A percentile compares a stretch with the other conserved stretches of the same genome.
Conservation (phyloP, 208 protist genomes). For the Acanthamoeba lugdunensis region DNA sequence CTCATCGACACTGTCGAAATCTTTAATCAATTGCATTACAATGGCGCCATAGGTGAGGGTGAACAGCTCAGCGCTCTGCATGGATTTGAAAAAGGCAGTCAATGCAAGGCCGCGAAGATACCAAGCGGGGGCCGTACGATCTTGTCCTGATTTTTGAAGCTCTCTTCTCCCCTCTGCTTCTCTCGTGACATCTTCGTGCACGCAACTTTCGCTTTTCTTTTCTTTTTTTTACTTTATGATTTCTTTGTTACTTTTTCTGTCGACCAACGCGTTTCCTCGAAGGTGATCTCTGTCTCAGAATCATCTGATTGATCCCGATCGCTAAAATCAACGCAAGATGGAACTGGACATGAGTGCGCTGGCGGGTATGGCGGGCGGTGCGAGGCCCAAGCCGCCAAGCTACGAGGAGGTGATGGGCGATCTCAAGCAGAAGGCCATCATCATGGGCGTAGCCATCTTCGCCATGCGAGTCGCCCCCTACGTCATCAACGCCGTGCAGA, state of each 20-base stretch:
- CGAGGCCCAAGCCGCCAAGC: constrained; percentile 7
- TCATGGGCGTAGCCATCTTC: not conserved
- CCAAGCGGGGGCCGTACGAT: not conserved
- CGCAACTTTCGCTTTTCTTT: not conserved
- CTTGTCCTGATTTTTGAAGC: constrained; percentile 65
- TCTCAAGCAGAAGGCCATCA: constrained; percentile 64
- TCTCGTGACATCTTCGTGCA: constrained; percentile 18
- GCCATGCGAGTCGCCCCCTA: constrained; percentile 44
- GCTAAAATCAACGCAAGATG: not conserved
- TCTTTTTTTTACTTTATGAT: not conserved
- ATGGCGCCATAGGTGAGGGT: constrained; percentile 96
- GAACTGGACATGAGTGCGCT: not conserved
- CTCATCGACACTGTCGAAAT: constrained; percentile 93
- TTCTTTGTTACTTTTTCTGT: not conserved
- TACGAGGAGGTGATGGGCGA: constrained; percentile 31
- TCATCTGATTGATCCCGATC: not conserved
- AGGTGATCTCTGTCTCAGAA: not conserved
- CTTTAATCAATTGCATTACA: constrained; percentile 95
- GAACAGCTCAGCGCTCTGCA: constrained; percentile 95
- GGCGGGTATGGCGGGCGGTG: not conserved
- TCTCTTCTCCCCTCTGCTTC: constrained; percentile 65
- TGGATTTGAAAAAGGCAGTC: not conserved
- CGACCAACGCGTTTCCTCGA: not conserved
- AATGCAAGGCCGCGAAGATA: not conserved
- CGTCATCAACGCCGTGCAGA: constrained; percentile 48